Evolutionary conservation across 2,329 filamentous ascomycete species (phyloP), one percentile per base, ranked within the genome.

Genomic region (Aspergillus alliaceus): DNA sequence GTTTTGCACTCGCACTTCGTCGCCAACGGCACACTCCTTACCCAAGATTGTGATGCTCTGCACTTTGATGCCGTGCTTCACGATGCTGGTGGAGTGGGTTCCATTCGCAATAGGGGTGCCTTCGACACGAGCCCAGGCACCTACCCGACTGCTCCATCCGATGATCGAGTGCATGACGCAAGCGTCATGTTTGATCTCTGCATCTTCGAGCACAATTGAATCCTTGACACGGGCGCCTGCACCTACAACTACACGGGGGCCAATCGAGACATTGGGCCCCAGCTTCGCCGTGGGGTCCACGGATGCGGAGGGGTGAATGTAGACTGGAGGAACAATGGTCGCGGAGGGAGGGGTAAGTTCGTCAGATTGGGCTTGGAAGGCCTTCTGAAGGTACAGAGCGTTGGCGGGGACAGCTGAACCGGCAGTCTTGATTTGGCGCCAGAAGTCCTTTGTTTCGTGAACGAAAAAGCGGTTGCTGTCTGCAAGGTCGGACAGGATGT

Each of bases 381-480:
- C 93, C 80, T 97, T 91, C 74, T 96, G 91, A 54, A 99, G 86
- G 79, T 99, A 99, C 32, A 99, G 85, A 14, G 95, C 95, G 71
- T 98, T 98, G 62, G 95, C 95, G 15, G 95, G 95, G 27, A 99
- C 92, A 50, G 95, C 95, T 6, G 93, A 98, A 59, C 95, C 95
- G 59, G 95, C 95, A 1, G 95, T 97, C 85, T 99, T 99, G 85
- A 99, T 98, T 82, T 99, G 95, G 68, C 95, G 91, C 95, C 95
- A 99, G 78, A 99, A 99, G 76, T 98, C 95, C 80, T 96, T 96
- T 64, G 93, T 98, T 81, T 99, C 95, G 75, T 96, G 90, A 31
- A 98, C 95, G 78, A 92, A 98, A 82, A 99, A 99, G 76, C 95
- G 91, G 79, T 96, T 95, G 84, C 86, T 96, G 78, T 98, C 95